A percentile compares a stretch with the other conserved stretches of the same genome.
Conservation (phyloP, 2,329 filamentous ascomycete genomes). For the Penicillium digitatum region DNA sequence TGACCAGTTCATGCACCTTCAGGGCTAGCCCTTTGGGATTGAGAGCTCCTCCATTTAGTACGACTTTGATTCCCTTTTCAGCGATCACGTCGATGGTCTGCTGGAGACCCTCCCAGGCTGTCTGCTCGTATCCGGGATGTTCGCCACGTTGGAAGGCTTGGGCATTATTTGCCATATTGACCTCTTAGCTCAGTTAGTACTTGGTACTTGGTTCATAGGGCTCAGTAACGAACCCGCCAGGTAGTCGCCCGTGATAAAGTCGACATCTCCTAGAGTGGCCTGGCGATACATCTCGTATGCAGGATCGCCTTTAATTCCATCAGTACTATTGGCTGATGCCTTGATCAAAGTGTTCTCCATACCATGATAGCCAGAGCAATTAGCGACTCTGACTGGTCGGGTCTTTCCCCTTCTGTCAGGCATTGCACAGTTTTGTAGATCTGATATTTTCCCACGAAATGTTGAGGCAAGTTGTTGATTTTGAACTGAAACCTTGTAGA, state of each 20-base stretch:
- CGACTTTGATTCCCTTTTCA: conserved; percentile 51
- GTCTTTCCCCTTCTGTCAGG: background rate
- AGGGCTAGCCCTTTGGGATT: conserved; percentile 53
- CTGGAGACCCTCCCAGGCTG: conserved; percentile 49
- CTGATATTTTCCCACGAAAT: background rate
- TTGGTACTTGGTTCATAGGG: background rate
- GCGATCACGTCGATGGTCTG: conserved; percentile 46
- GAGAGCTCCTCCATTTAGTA: conserved; percentile 56
- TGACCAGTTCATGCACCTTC: conserved; percentile 42
- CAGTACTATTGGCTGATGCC: background rate
- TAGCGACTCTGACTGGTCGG: conserved; percentile 30
- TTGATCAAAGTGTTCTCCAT: background rate
- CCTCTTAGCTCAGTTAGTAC: conserved; percentile 31
- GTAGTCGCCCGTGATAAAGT: conserved; percentile 55
- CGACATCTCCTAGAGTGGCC: conserved; percentile 38
- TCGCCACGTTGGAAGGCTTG: conserved; percentile 39
- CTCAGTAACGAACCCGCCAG: conserved; percentile 39
- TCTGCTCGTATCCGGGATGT: conserved; percentile 46
- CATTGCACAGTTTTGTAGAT: background rate
- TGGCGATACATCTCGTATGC: conserved; percentile 39
- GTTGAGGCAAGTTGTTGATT: background rate
- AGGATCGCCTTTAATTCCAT: conserved; percentile 26
- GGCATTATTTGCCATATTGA: conserved; percentile 48
- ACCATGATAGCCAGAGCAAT: conserved; percentile 35
- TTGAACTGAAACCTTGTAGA: background rate